phyloP scores from a whole-genome alignment of 169 alveolate species.

The Theileria parva region DNA sequence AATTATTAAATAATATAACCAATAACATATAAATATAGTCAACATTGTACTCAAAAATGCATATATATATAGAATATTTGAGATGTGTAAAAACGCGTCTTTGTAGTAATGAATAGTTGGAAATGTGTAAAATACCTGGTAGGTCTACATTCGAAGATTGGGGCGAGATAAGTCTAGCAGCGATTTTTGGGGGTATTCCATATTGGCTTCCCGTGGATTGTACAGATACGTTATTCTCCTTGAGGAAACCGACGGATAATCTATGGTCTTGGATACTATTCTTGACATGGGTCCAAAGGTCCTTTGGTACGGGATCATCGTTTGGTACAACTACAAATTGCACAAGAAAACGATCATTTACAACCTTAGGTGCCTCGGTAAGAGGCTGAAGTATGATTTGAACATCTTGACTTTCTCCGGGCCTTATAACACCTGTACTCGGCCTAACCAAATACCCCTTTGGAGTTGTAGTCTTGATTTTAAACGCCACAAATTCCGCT shows the following conservation, averaged over 20 bases:
- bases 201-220: constrained; percentile 69
- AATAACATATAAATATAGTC: neutral
- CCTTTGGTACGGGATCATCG: constrained; percentile 80
- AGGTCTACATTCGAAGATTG: constrained; percentile 74
- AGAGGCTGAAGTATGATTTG: constrained; percentile 85
- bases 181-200: constrained; percentile 73
- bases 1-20: no score
- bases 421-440: constrained; percentile 80
- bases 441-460: constrained; percentile 85
- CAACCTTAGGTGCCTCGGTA: constrained; percentile 77
- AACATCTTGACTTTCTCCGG: constrained; percentile 76
- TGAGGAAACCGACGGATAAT: constrained; percentile 77
- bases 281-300: constrained; percentile 82
- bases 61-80: neutral
- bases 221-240: constrained; percentile 70
- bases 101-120: constrained; percentile 19
- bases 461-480: constrained; percentile 87
- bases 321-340: constrained; percentile 75
- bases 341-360: constrained; percentile 81
- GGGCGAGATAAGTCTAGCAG: constrained; percentile 68
- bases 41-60: no score
- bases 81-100: neutral
- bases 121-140: constrained; percentile 48
- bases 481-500: constrained; percentile 81
- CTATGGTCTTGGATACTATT: constrained; percentile 80